phyloP scores from a whole-genome alignment of 2,329 filamentous ascomycete genomes.

The Colletotrichum sp. region DNA sequence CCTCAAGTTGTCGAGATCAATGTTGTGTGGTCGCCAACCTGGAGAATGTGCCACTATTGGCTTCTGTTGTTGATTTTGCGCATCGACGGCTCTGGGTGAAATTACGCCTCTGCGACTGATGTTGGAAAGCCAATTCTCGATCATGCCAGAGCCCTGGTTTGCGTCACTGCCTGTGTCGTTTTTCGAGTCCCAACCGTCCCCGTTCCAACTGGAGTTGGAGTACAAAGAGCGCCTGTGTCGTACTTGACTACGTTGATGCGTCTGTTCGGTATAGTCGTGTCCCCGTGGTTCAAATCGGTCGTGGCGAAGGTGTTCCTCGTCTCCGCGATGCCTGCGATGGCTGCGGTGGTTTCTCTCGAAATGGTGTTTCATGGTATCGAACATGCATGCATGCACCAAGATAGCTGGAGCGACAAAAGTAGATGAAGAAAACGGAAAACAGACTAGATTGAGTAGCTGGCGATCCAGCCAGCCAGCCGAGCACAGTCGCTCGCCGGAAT shows the following conservation, averaged over 20 bases:
- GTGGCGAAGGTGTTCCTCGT: neutral
- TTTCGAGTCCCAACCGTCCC: neutral
- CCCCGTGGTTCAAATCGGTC: neutral
- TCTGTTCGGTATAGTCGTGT: neutral
- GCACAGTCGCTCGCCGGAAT: neutral
- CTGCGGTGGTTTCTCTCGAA: neutral
- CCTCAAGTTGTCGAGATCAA: neutral
- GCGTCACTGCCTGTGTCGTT: neutral
- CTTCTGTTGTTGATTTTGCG: neutral
- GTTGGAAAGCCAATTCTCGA: constrained; percentile 10
- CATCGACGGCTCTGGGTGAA: neutral
- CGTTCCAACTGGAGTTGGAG: neutral
- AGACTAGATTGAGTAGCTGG: neutral
- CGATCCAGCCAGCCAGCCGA: neutral
- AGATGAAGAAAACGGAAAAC: neutral
- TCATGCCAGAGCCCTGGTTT: neutral
- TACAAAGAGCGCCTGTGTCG: neutral
- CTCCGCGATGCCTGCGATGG: neutral
- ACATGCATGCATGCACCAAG: neutral
- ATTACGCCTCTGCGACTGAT: neutral
- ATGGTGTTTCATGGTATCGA: neutral
- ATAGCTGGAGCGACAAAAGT: neutral
- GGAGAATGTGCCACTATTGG: neutral
- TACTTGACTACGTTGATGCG: neutral
- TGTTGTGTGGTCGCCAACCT: neutral